These are phyloP conservation scores for Gymnopilus dilepis DNA, from an alignment of 768 basidiomycete genomes.

Conservation along the genomic window DNA sequence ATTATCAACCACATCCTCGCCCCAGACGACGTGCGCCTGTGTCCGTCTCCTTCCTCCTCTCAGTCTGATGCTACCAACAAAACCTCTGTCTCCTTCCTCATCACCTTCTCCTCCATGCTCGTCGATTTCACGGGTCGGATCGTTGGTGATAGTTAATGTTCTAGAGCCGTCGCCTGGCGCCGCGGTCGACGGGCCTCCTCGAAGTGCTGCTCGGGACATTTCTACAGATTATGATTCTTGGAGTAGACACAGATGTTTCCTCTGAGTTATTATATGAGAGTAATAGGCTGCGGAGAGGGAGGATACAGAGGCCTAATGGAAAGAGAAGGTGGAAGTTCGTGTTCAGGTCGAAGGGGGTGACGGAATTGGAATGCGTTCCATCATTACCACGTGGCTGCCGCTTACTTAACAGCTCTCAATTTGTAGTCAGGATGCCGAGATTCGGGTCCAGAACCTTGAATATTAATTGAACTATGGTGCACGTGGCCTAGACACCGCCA, in stretches of 20 bases:
- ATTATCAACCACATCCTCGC: conserved; percentile 87
- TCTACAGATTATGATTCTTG: background rate
- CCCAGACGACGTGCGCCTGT: conserved; percentile 68
- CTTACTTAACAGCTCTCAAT: no score
- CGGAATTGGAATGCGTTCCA: no score
- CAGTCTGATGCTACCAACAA: background rate
- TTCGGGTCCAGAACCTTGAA: no score
- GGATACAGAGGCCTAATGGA: no score
- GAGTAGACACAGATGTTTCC: no score
- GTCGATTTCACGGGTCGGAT: conserved; percentile 35
- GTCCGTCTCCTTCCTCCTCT: conserved; percentile 7
- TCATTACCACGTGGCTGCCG: no score
- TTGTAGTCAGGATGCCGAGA: no score
- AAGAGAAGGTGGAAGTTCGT: no score
- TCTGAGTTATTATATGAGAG: no score
- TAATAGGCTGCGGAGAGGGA: no score
- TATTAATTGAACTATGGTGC: no score
- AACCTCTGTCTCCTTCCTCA: conserved; percentile 6
- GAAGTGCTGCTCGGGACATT: conserved; percentile 4
- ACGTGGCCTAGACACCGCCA: background rate
- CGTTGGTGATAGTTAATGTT: conserved; percentile 52
- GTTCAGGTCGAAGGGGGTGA: no score
- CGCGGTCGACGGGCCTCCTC: conserved; percentile 37
- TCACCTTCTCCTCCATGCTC: conserved; percentile 22
- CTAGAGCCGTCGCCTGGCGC: conserved; percentile 58